Evolutionary conservation across 139 green algal species (phyloP).

Genomic region (Zygnema cylindricum): DNA sequence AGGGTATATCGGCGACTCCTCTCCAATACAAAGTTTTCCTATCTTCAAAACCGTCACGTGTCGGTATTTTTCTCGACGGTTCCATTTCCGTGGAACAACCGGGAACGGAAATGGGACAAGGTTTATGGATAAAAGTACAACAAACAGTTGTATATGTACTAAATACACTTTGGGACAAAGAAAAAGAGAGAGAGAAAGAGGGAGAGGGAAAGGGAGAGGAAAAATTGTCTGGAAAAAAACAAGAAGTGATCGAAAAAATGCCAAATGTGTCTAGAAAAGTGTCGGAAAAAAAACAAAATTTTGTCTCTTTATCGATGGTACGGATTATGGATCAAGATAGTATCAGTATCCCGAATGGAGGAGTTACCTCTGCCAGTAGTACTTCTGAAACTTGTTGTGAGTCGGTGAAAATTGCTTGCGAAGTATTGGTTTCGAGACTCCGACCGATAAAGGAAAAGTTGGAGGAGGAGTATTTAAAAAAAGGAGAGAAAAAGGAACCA

Average conservation of each 20-base stretch:
- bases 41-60: constrained; percentile 62
- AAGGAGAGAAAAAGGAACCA: not conserved
- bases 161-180: constrained; percentile 21
- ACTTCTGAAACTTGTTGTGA: constrained; percentile 20
- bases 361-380: constrained; percentile 25
- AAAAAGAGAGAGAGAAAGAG: not conserved
- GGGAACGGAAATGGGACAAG: constrained; percentile 97
- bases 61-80: constrained; percentile 86
- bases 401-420: not conserved
- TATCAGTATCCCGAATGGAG: not conserved
- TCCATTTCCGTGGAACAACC: constrained; percentile 88
- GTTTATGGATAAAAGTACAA: constrained; percentile 93
- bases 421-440: constrained; percentile 1
- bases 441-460: not conserved
- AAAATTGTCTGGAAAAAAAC: too few species aligned
- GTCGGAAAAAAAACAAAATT: not conserved
- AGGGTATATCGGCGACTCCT: constrained; percentile 82
- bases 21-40: constrained; percentile 94
- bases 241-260: not conserved
- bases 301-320: constrained; percentile 13
- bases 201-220: not conserved
- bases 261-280: not conserved
- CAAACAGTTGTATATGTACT: constrained; percentile 65
- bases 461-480: not conserved
- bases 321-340: constrained; percentile 34